Base-by-base conservation (phyloP, 345 rosid genomes). In the Syzygium jambos region DNA sequence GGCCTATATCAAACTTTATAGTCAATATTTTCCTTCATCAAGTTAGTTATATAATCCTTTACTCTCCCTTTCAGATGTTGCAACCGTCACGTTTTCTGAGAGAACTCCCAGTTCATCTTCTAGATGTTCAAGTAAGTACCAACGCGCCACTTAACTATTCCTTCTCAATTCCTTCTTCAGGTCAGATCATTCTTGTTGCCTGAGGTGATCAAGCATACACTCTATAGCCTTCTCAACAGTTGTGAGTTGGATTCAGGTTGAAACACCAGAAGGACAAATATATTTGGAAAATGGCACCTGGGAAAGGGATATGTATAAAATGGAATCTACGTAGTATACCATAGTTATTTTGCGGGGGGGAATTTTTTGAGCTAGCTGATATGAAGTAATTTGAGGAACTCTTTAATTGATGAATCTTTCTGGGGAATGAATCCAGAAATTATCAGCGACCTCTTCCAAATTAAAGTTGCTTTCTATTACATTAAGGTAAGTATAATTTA, bases 61-160 rank as follows among this genome's bases (percentile, higher is more conserved):
- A 38, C 4, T 73, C 86, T 86, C 86, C 57, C 57, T 25, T 92
- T 54, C 93, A 96, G 99, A 90, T 97, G 94, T 95, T 96, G 91
- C 98, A 93, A 90, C 98, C 99, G 59, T 96, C 98, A 84, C 93
- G 98, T 68, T 97, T 97, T 94, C 97, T 97, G 29, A 97, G 92
- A 91, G 99, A 97, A 92, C 94, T 97, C 87, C 99, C 98, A 3
- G 93, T 89, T 87, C 94, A 95, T 91, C 98, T 95, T 92, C 92
- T 91, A 78, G 96, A 96, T 88, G 89, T 92, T 93, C 95, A 93
- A 95, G 94, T 93, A 87, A 65, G 87, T 52, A 87, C 65, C 59
- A 57, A 84, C 38, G 55, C 41, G 65, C 82, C 49, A 73, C 82
- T 73, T 9, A 73, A 17, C 49, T 73, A 11, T 73, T 34, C 49